phyloP scores from a whole-genome alignment of 495 filamentous ascomycete genomes.

The Neurospora tetrasperma region DNA sequence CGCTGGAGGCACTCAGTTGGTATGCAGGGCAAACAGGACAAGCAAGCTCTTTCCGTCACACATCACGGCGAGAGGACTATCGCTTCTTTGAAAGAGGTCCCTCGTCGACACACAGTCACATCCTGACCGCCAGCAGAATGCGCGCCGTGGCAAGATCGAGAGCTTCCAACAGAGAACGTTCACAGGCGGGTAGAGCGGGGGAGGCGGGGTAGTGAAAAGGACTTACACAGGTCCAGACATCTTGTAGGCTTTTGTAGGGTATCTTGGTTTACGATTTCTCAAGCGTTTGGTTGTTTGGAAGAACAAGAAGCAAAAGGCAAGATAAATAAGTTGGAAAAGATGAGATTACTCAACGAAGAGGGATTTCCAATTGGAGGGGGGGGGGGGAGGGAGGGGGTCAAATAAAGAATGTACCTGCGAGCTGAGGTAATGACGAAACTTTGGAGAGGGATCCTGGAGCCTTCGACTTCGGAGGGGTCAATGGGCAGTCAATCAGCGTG shows the following conservation, averaged over 20 bases:
- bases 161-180: conserved; percentile 1
- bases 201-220: conserved; percentile 17
- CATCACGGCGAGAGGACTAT: neutral
- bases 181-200: conserved; percentile 13
- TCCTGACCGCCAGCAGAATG: neutral
- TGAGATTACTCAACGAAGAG: conserved; percentile 14
- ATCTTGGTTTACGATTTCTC: conserved; percentile 6
- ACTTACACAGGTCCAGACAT: conserved; percentile 50
- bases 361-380: conserved; percentile 11
- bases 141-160: neutral
- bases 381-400: conserved; percentile 11
- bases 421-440: conserved; percentile 24
- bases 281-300: conserved; percentile 3
- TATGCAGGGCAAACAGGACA: conserved; percentile 24
- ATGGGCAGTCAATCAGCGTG: conserved; percentile 4
- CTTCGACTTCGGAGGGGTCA: conserved; percentile 19
- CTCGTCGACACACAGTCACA: neutral
- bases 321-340: conserved; percentile 4
- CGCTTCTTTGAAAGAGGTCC: neutral
- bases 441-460: conserved; percentile 15
- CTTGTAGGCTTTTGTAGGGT: conserved; percentile 10
- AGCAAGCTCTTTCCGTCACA: conserved; percentile 3
- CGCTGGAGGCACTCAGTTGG: conserved; percentile 51
- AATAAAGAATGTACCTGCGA: conserved; percentile 7
- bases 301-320: neutral